These are phyloP conservation scores for Globisporangium viniferum DNA, from an alignment of 352 stramenopile species.

Conservation along the genomic window DNA sequence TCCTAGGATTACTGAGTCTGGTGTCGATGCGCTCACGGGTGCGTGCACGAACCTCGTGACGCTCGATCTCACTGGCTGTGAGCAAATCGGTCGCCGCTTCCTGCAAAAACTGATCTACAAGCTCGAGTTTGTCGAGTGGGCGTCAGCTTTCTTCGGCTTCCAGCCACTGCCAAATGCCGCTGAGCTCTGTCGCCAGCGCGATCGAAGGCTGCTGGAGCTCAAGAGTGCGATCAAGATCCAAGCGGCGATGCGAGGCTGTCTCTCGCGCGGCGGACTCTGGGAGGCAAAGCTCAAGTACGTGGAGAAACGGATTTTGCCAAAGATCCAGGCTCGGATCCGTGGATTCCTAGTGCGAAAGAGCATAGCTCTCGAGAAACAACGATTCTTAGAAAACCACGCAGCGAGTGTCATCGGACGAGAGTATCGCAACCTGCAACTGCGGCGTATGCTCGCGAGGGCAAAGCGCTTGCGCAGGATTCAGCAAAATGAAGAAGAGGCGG, in stretches of 20 bases:
- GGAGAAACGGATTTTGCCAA: constrained; percentile 56
- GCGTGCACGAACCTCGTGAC: constrained; percentile 75
- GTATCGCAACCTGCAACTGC: constrained; percentile 56
- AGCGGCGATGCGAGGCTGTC: constrained; percentile 73
- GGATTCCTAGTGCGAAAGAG: constrained; percentile 68
- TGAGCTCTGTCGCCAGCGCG: constrained; percentile 62
- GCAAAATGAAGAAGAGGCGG: constrained; percentile 52
- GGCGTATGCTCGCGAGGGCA: constrained; percentile 42
- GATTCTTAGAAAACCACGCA: constrained; percentile 28
- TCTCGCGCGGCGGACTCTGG: constrained; percentile 69
- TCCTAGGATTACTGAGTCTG: constrained; percentile 63
- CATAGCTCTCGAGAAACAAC: constrained; percentile 28
- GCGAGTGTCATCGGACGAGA: constrained; percentile 37
- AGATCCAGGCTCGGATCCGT: constrained; percentile 76
- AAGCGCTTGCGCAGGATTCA: constrained; percentile 55
- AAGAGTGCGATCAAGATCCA: constrained; percentile 74
- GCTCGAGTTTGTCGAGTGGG: constrained; percentile 84
- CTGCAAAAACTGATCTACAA: constrained; percentile 65
- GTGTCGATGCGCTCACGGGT: constrained; percentile 55
- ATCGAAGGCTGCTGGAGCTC: constrained; percentile 40
- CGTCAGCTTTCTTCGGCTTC: constrained; percentile 81
- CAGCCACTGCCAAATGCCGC: constrained; percentile 79
- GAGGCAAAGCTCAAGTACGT: constrained; percentile 69
- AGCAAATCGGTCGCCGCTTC: constrained; percentile 64
- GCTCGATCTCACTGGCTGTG: constrained; percentile 83